Percentiles rank a stretch among this genome's conserved stretches.
phyloP scores from a whole-genome alignment of 179 eudicot species.

The Carnegiea gigantea region DNA sequence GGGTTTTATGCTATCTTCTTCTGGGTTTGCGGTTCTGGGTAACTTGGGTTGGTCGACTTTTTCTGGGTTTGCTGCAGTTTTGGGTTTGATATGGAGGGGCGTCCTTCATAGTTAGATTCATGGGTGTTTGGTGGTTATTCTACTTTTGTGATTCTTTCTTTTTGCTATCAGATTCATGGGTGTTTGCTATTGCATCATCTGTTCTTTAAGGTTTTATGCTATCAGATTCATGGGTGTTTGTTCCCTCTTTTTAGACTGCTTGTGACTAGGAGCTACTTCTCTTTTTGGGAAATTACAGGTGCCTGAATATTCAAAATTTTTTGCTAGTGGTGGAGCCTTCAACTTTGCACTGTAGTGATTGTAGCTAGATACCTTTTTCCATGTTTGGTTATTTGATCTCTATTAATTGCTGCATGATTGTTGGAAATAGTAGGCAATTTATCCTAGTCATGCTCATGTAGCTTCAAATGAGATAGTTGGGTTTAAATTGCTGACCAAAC shows the following conservation, averaged over 20 bases:
- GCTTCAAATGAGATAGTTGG: background rate
- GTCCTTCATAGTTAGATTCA: too few relatives aligned
- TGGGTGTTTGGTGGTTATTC: too few relatives aligned
- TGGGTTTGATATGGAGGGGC: too few relatives aligned
- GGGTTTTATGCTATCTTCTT: too few relatives aligned
- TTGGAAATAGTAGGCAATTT: background rate
- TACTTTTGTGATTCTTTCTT: too few relatives aligned
- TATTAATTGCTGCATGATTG: background rate
- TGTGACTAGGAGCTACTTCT: constrained; percentile 6
- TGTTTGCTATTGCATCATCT: too few relatives aligned
- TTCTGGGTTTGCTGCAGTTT: too few relatives aligned
- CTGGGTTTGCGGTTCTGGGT: too few relatives aligned
- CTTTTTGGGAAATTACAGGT: constrained; percentile 4
- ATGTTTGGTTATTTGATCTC: background rate
- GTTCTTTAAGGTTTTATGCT: too few relatives aligned
- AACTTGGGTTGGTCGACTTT: too few relatives aligned
- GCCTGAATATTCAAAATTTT: background rate
- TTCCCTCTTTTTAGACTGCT: background rate
- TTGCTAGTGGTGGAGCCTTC: constrained; percentile 9
- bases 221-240: too few relatives aligned
- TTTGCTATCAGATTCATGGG: too few relatives aligned
- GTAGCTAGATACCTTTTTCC: background rate
- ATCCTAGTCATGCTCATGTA: background rate
- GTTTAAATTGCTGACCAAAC: background rate
- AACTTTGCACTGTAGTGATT: background rate